Percentiles rank a stretch among this genome's conserved stretches.
These are phyloP conservation scores for Angomonas desouzai DNA, from an alignment of 208 protist species.

Conservation along the genomic window DNA sequence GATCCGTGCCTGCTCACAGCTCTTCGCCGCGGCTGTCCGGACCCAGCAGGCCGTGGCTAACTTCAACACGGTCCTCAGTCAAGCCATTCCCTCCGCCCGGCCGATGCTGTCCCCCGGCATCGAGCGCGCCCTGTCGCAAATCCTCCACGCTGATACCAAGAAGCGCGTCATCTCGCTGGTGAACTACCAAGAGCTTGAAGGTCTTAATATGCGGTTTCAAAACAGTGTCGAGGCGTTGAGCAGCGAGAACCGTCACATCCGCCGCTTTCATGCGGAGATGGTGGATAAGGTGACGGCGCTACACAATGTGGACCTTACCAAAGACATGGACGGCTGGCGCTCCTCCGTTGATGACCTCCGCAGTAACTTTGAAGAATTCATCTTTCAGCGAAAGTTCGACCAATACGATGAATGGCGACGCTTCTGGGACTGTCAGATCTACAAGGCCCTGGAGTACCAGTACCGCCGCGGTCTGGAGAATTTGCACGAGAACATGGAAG, in stretches of 20 bases:
- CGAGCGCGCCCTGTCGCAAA: constrained; percentile 45
- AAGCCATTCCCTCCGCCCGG: constrained; percentile 71
- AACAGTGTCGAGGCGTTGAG: constrained; percentile 75
- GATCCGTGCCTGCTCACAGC: constrained; percentile 50
- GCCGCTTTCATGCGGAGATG: constrained; percentile 84
- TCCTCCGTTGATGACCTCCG: constrained; percentile 81
- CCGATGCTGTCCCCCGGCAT: constrained; percentile 61
- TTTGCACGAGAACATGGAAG: constrained; percentile 91
- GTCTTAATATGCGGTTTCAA: constrained; percentile 78
- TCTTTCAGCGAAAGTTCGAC: constrained; percentile 61
- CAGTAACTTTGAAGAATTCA: constrained; percentile 80
- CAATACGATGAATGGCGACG: constrained; percentile 88
- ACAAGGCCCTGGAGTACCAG: constrained; percentile 96
- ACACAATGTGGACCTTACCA: constrained; percentile 86
- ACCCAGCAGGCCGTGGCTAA: constrained; percentile 79
- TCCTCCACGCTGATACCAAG: constrained; percentile 49
- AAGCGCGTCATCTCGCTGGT: constrained; percentile 43
- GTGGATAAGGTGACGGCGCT: constrained; percentile 77
- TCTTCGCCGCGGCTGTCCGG: constrained; percentile 39
- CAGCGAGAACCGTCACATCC: constrained; percentile 79
- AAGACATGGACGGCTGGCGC: constrained; percentile 93
- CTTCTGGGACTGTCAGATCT: constrained; percentile 97
- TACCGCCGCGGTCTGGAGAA: constrained; percentile 90
- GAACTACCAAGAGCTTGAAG: constrained; percentile 82
- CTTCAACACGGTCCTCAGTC: constrained; percentile 79